Conservation (phyloP, 2,329 filamentous ascomycete genomes). For the Aspergillus fumigatiaffinis region DNA sequence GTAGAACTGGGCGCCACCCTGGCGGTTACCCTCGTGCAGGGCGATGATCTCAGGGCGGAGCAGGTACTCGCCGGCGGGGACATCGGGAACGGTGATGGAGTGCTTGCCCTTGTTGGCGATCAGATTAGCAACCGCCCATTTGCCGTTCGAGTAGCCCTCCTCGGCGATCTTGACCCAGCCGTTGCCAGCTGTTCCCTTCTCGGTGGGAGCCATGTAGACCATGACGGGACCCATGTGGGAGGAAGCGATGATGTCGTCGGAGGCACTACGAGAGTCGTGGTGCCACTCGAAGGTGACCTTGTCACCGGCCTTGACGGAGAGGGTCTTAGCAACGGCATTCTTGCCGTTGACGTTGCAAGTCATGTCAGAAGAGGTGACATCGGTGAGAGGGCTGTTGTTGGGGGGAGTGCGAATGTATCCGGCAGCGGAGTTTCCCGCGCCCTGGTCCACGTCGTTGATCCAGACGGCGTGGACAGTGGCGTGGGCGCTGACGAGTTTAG, state of each 20-base stretch:
- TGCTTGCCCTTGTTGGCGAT: conserved; percentile 20
- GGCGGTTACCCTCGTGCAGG: conserved; percentile 16
- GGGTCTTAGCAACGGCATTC: conserved; percentile 13
- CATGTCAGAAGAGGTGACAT: conserved; percentile 19
- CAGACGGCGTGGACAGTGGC: conserved; percentile 20
- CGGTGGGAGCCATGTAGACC: conserved; percentile 19
- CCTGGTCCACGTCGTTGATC: conserved; percentile 21
- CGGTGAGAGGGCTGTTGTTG: conserved; percentile 19
- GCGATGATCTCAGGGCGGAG: conserved; percentile 22
- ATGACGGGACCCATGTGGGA: conserved; percentile 19
- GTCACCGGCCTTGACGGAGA: conserved; percentile 17
- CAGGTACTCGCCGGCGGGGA: conserved; percentile 20
- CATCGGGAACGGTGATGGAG: conserved; percentile 18
- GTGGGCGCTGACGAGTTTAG: conserved; percentile 17
- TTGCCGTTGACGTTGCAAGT: conserved; percentile 20
- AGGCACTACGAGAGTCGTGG: conserved; percentile 13
- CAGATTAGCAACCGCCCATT: conserved; percentile 17
- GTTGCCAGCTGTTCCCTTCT: conserved; percentile 13
- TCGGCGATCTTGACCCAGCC: conserved; percentile 22
- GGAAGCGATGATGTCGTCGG: conserved; percentile 21
- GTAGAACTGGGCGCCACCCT: conserved; percentile 20
- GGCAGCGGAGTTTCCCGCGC: conserved; percentile 13
- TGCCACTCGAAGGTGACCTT: conserved; percentile 23
- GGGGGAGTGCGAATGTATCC: conserved; percentile 20
- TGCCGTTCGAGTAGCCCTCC: conserved; percentile 17